Percentiles rank a stretch among this genome's conserved stretches.
Conservation (phyloP, 164 flowering plant genomes). For the Stephania japonica region DNA sequence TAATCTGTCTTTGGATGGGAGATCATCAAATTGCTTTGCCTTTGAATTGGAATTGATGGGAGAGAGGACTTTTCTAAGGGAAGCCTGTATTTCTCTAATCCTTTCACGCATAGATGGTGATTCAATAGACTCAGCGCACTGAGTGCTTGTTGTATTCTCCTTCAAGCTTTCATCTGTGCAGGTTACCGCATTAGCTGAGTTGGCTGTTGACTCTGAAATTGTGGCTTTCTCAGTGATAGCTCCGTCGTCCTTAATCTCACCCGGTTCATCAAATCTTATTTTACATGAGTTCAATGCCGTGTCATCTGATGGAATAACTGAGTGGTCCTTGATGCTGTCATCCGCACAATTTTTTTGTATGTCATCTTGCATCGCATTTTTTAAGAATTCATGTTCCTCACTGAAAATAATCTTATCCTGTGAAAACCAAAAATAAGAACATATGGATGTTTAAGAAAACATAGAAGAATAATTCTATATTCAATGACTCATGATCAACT, state of each 20-base stretch:
- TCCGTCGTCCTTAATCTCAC: conserved; percentile 12
- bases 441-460: neutral
- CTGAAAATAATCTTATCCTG: conserved; percentile 13
- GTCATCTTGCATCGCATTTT: conserved; percentile 5
- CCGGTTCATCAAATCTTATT: conserved; percentile 15
- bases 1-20: conserved; percentile 22
- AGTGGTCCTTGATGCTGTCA: conserved; percentile 6
- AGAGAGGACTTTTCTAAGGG: conserved; percentile 60
- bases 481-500: too few relatives aligned
- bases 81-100: conserved; percentile 23
- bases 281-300: neutral
- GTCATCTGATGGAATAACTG: neutral
- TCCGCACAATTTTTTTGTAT: neutral
- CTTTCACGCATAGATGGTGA: conserved; percentile 30
- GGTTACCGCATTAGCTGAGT: conserved; percentile 21
- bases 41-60: conserved; percentile 45
- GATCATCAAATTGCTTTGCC: conserved; percentile 22
- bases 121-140: conserved; percentile 2
- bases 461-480: neutral
- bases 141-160: conserved; percentile 16
- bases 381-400: conserved; percentile 4
- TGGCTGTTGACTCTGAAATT: conserved; percentile 12
- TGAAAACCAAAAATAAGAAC: neutral
- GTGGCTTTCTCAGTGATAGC: conserved; percentile 6
- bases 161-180: conserved; percentile 20